A percentile compares a stretch with the other conserved stretches of the same genome.
Conservation (phyloP, 2,329 filamentous ascomycete genomes). For the Ophiostoma montium region DNA sequence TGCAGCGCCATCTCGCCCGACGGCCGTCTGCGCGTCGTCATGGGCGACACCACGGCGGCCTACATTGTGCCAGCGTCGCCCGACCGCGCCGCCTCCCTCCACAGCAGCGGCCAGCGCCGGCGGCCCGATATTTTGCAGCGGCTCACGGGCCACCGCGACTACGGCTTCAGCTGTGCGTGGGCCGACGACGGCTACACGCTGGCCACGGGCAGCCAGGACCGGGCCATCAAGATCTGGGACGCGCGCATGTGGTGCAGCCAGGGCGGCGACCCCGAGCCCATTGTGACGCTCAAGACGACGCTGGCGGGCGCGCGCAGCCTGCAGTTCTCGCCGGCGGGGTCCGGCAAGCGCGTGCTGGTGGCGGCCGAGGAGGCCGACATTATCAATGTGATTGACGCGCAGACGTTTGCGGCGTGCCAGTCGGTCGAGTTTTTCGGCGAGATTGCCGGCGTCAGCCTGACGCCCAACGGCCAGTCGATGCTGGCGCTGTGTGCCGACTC, state of each 20-base stretch:
- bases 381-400: conserved; percentile 55
- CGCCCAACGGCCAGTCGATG: conserved; percentile 45
- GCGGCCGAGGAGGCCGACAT: conserved; percentile 65
- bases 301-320: conserved; percentile 57
- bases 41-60: conserved; percentile 53
- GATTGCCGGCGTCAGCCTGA: conserved; percentile 54
- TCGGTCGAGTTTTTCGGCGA: conserved; percentile 63
- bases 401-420: conserved; percentile 51
- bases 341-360: conserved; percentile 51
- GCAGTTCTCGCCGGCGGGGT: conserved; percentile 57
- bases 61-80: conserved; percentile 57
- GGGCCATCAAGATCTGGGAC: conserved; percentile 60
- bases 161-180: conserved; percentile 67
- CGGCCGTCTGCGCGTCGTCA: conserved; percentile 54
- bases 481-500: conserved; percentile 53
- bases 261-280: conserved; percentile 24
- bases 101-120: not conserved
- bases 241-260: conserved; percentile 45
- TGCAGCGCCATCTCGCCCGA: conserved; percentile 61
- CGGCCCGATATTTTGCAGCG: conserved; percentile 32
- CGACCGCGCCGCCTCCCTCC: conserved; percentile 21
- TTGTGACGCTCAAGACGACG: conserved; percentile 45
- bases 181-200: conserved; percentile 62
- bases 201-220: conserved; percentile 67
- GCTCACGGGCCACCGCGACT: conserved; percentile 53